Evolutionary conservation across 2,329 filamentous ascomycete genomes (phyloP).

Genomic region (Epichloe scottii): DNA sequence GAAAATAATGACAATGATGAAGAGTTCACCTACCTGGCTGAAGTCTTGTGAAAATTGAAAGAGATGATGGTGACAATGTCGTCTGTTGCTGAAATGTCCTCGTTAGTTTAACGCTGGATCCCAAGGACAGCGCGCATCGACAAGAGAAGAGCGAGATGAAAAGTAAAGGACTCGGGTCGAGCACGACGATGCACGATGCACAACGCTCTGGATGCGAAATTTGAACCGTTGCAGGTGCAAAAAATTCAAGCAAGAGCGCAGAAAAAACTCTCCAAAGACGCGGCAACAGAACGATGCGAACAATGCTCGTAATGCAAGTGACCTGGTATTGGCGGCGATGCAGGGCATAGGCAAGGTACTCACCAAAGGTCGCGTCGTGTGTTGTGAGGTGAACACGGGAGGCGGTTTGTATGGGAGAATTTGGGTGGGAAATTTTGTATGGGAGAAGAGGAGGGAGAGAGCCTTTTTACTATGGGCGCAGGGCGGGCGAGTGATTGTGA

Average conservation of each 20-base stretch:
- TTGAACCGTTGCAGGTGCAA: constrained; percentile 6
- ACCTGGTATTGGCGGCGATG: constrained; percentile 21
- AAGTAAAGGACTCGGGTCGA: not conserved
- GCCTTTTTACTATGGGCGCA: constrained; percentile 50
- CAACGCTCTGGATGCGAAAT: constrained; percentile 2
- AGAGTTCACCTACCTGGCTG: constrained; percentile 1
- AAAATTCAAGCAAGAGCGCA: constrained; percentile 12
- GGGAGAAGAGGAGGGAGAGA: constrained; percentile 43
- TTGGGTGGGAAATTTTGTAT: constrained; percentile 49
- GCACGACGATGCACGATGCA: constrained; percentile 9
- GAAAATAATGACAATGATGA: not conserved
- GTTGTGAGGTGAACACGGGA: constrained; percentile 30
- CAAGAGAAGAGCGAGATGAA: not conserved
- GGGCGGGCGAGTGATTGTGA: constrained; percentile 41
- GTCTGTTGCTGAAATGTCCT: constrained; percentile 6
- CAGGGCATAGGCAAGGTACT: constrained; percentile 34
- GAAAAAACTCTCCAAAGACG: not conserved
- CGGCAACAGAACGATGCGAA: not conserved
- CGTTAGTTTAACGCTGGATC: constrained; percentile 7
- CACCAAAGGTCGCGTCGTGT: constrained; percentile 32
- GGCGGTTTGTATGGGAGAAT: constrained; percentile 37
- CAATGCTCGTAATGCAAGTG: constrained; percentile 10
- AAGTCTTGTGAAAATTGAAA: constrained; percentile 7
- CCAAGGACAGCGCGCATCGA: constrained; percentile 2
- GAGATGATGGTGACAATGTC: constrained; percentile 11